phyloP scores from a whole-genome alignment of 768 basidiomycete species.

The Pleurotus pulmonarius region DNA sequence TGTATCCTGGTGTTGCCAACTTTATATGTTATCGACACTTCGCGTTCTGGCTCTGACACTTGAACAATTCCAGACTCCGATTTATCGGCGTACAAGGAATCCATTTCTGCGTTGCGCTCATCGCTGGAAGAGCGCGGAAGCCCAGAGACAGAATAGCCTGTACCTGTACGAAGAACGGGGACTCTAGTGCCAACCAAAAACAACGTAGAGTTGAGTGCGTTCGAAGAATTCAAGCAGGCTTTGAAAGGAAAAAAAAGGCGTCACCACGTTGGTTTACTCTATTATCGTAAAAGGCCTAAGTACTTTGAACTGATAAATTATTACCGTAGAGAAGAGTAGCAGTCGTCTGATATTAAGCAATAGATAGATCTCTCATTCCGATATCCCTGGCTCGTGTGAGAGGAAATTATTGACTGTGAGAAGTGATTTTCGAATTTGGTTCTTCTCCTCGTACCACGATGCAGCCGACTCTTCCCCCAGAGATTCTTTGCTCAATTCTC shows the following conservation, averaged over 20 bases:
- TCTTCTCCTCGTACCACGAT: too few species aligned
- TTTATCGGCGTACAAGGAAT: slow-evolving; percentile 54
- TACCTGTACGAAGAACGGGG: slow-evolving; percentile 30
- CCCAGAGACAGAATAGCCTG: slow-evolving; percentile 66
- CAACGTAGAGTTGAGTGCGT: slow-evolving; percentile 50
- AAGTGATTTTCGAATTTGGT: too few species aligned
- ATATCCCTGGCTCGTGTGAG: too few species aligned
- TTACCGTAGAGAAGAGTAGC: slow-evolving; percentile 7
- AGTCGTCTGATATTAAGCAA: slow-evolving; percentile 48
- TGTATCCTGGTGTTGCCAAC: too few species aligned
- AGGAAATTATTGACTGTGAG: too few species aligned
- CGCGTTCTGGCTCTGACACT: too few species aligned
- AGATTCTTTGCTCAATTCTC: too few species aligned
- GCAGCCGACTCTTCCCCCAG: too few species aligned
- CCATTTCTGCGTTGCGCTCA: slow-evolving; percentile 44
- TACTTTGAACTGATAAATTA: not conserved
- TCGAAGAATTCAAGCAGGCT: slow-evolving; percentile 66
- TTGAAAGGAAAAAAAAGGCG: slow-evolving; percentile 43
- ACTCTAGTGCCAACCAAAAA: slow-evolving; percentile 18
- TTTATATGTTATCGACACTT: too few species aligned
- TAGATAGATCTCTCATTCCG: slow-evolving; percentile 21
- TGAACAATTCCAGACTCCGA: slow-evolving; percentile 36
- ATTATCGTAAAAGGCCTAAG: not conserved
- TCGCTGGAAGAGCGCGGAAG: slow-evolving; percentile 46
- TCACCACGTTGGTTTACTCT: slow-evolving; percentile 18